phyloP scores from a whole-genome alignment of 1,139 yeast genomes.

The Sugiyamaella sp. region DNA sequence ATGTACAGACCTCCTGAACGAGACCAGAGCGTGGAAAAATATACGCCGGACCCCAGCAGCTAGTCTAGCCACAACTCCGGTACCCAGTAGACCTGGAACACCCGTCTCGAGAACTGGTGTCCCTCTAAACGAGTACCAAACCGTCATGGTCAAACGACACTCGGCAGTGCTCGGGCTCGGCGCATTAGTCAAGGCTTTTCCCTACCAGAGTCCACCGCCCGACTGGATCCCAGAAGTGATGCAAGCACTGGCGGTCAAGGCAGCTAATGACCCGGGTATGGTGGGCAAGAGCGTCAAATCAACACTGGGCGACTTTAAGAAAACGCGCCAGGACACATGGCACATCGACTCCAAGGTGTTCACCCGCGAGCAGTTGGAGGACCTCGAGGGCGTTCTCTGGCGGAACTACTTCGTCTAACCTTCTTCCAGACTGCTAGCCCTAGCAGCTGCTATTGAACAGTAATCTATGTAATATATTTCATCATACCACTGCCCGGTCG shows the following conservation, averaged over 20 bases:
- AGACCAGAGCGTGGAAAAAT: slow-evolving; percentile 30
- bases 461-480: neutral
- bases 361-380: slow-evolving; percentile 79
- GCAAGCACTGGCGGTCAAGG: slow-evolving; percentile 67
- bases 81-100: slow-evolving; percentile 23
- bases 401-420: slow-evolving; percentile 83
- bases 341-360: slow-evolving; percentile 82
- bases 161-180: slow-evolving; percentile 92
- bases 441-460: neutral
- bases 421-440: neutral
- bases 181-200: slow-evolving; percentile 85
- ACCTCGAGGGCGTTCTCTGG: slow-evolving; percentile 92
- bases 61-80: slow-evolving; percentile 18
- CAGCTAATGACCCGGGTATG: slow-evolving; percentile 69
- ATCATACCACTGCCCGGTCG: neutral
- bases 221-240: slow-evolving; percentile 81
- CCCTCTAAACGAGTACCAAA: slow-evolving; percentile 31
- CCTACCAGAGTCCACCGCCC: slow-evolving; percentile 92
- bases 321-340: slow-evolving; percentile 96
- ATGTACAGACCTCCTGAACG: slow-evolving; percentile 46
- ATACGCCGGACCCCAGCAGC: slow-evolving; percentile 24
- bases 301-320: slow-evolving; percentile 80
- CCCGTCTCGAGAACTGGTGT: slow-evolving; percentile 26
- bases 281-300: slow-evolving; percentile 87
- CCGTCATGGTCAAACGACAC: slow-evolving; percentile 57